phyloP scores from a whole-genome alignment of 352 stramenopile genomes.

The Thalassiosira exigua region DNA sequence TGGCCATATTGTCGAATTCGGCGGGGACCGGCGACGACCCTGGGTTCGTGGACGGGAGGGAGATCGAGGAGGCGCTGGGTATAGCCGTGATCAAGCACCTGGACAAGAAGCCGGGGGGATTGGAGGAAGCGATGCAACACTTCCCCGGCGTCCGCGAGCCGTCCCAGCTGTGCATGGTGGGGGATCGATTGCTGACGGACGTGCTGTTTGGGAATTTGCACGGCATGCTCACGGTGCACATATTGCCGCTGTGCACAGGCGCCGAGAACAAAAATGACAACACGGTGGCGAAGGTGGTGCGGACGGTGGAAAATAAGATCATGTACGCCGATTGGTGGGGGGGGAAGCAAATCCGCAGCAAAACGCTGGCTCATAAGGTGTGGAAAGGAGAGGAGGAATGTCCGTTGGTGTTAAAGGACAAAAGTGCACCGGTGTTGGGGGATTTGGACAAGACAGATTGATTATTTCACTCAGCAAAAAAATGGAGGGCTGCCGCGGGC shows the following conservation, averaged over 20 bases:
- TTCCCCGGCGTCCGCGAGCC: constrained; percentile 86
- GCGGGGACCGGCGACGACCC: constrained; percentile 92
- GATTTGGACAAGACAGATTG: constrained; percentile 4
- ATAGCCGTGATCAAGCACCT: constrained; percentile 91
- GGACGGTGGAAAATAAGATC: constrained; percentile 75
- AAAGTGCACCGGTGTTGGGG: constrained; percentile 10
- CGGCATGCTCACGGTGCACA: constrained; percentile 96
- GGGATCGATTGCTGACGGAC: constrained; percentile 96
- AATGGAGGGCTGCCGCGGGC: too few species aligned
- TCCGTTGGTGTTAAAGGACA: constrained; percentile 46
- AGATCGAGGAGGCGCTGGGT: constrained; percentile 87
- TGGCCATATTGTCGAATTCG: constrained; percentile 96
- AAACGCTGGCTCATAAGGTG: constrained; percentile 56
- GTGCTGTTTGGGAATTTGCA: constrained; percentile 97
- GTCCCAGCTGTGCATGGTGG: constrained; percentile 93
- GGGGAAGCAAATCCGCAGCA: constrained; percentile 45
- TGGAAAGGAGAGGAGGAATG: constrained; percentile 66
- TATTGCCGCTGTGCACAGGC: constrained; percentile 82
- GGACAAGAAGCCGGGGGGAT: constrained; percentile 93
- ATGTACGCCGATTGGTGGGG: constrained; percentile 80
- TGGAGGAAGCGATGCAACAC: constrained; percentile 88
- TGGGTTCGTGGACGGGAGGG: constrained; percentile 85
- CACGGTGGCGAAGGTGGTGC: constrained; percentile 67
- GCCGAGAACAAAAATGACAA: constrained; percentile 78
- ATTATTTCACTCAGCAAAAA: too few species aligned